Conservation (phyloP, 1,284 basidiomycete species). For the Pseudomicrostroma phylloplanum region DNA sequence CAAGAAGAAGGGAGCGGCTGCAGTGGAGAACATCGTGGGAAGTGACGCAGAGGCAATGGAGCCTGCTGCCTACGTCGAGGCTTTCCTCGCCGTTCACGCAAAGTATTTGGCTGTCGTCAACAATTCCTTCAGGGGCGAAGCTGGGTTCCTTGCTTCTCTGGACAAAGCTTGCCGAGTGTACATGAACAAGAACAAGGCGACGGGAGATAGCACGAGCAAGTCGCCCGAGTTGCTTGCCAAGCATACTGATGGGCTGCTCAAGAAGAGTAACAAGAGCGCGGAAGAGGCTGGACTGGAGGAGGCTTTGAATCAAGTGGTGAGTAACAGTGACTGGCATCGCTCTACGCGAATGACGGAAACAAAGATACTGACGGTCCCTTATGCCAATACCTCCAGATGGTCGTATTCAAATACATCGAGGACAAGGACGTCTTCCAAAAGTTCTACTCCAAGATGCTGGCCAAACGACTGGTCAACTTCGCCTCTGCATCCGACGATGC, state of each 20-base stretch:
- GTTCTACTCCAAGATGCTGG: slow-evolving; percentile 95
- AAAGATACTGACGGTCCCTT: background rate
- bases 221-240: slow-evolving; percentile 91
- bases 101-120: slow-evolving; percentile 87
- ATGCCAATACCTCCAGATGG: slow-evolving; percentile 58
- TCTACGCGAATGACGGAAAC: background rate
- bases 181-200: slow-evolving; percentile 85
- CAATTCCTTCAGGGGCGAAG: slow-evolving; percentile 84
- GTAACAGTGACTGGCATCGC: background rate
- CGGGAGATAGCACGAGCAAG: slow-evolving; percentile 54
- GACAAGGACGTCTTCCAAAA: slow-evolving; percentile 99
- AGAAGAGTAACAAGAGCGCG: slow-evolving; percentile 86
- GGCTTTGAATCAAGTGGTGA: slow-evolving; percentile 71
- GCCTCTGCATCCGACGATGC: slow-evolving; percentile 93
- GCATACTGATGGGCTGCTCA: slow-evolving; percentile 81
- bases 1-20: slow-evolving; percentile 76
- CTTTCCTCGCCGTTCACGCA: slow-evolving; percentile 79
- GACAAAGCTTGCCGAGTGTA: slow-evolving; percentile 92
- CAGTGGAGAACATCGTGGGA: slow-evolving; percentile 67
- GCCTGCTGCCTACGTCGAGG: slow-evolving; percentile 90
- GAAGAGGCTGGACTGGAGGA: slow-evolving; percentile 86
- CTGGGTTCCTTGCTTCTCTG: slow-evolving; percentile 87
- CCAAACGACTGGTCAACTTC: slow-evolving; percentile 85
- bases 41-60: slow-evolving; percentile 43
- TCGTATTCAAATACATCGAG: slow-evolving; percentile 97